Conservation (phyloP, 352 stramenopile genomes). For the Phytophthora foliorum region DNA sequence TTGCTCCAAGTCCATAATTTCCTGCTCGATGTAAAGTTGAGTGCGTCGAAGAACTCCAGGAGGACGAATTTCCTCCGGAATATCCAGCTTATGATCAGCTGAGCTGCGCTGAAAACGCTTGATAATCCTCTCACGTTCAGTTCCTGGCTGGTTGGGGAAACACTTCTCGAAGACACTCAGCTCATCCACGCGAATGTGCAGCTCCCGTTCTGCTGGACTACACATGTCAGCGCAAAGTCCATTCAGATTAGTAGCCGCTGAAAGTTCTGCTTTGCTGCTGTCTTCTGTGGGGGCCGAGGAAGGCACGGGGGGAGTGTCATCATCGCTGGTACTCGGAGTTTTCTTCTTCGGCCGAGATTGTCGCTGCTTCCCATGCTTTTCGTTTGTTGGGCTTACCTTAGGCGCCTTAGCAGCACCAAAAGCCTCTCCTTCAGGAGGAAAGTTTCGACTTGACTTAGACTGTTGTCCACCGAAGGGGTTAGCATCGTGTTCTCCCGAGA, state of each 20-base stretch:
- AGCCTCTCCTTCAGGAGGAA: conserved; percentile 5
- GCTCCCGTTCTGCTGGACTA: conserved; percentile 77
- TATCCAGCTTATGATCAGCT: conserved; percentile 89
- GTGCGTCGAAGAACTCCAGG: conserved; percentile 80
- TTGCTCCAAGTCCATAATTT: conserved; percentile 87
- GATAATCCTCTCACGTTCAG: conserved; percentile 79
- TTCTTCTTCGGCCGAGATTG: conserved; percentile 44
- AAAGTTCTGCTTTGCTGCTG: conserved; percentile 62
- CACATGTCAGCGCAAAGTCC: conserved; percentile 90
- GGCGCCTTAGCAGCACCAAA: conserved; percentile 14
- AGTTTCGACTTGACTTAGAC: conserved; percentile 8
- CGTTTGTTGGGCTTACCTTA: conserved; percentile 24
- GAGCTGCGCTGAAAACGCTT: conserved; percentile 91
- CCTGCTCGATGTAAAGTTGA: conserved; percentile 87
- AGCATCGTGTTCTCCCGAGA: conserved; percentile 3
- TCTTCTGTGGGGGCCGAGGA: conserved; percentile 18
- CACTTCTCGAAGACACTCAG: conserved; percentile 90
- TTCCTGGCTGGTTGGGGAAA: conserved; percentile 65
- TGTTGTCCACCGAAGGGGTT: conserved; percentile 29
- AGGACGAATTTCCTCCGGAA: conserved; percentile 82
- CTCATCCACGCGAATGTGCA: conserved; percentile 89
- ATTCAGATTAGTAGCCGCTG: conserved; percentile 74
- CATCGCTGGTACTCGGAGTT: conserved; percentile 23
- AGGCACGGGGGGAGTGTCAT: conserved; percentile 24
- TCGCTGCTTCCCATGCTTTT: conserved; percentile 31